These are phyloP conservation scores for Magnolia sinica DNA, from an alignment of 164 flowering plant species.

Conservation along the genomic window DNA sequence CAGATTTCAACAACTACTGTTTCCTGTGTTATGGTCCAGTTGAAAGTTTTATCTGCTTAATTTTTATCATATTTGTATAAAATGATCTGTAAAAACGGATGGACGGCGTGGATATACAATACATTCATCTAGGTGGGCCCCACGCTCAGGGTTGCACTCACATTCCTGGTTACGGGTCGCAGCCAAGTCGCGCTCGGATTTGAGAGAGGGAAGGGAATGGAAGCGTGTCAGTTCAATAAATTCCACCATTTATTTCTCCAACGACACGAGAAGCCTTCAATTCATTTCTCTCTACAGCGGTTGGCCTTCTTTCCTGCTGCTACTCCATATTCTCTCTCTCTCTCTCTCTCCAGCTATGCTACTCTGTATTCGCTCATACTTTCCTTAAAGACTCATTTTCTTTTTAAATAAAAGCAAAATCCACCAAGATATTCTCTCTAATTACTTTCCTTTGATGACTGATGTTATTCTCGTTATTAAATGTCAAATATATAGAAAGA, in stretches of 20 bases:
- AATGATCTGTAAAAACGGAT: too few species aligned
- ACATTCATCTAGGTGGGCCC: too few species aligned
- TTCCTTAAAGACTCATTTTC: not conserved
- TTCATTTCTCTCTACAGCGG: slow-evolving; percentile 26
- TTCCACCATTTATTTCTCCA: slow-evolving; percentile 52
- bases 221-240: slow-evolving; percentile 23
- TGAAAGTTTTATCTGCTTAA: too few species aligned
- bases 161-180: too few species aligned
- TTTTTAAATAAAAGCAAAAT: too few species aligned
- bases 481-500: not conserved
- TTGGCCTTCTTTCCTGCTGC: not conserved
- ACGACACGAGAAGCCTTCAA: slow-evolving; percentile 32
- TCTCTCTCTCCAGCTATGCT: not conserved
- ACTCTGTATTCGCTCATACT: not conserved
- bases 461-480: not conserved
- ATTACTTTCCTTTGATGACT: not conserved
- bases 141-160: too few species aligned
- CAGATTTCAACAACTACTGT: too few species aligned
- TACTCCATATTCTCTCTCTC: not conserved
- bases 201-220: slow-evolving; percentile 7
- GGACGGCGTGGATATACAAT: too few species aligned
- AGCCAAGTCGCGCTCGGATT: too few species aligned
- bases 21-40: too few species aligned
- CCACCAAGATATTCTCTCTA: not conserved
- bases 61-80: too few species aligned